phyloP scores from a whole-genome alignment of 2,329 filamentous ascomycete species.

The Stachybotrys echinatus region DNA sequence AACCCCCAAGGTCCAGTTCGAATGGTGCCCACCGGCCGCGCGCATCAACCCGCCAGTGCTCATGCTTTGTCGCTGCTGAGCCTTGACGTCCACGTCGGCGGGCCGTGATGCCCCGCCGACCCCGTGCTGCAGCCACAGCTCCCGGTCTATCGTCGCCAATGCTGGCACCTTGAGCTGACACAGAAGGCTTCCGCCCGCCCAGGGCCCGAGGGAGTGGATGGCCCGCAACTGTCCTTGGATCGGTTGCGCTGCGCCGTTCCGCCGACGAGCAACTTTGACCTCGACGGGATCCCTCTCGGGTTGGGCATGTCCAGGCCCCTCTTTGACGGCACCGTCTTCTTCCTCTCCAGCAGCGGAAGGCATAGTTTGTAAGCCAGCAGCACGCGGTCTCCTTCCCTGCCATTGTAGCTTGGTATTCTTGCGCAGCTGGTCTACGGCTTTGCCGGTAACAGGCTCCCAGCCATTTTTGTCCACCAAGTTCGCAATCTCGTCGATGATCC shows the following conservation, averaged over 20 bases:
- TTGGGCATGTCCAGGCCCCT: slow-evolving; percentile 15
- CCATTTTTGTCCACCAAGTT: slow-evolving; percentile 61
- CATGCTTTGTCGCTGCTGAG: slow-evolving; percentile 59
- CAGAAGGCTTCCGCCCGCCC: slow-evolving; percentile 68
- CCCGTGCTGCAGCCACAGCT: slow-evolving; percentile 66
- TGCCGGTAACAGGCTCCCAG: slow-evolving; percentile 73
- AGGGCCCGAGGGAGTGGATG: slow-evolving; percentile 65
- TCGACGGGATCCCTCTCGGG: slow-evolving; percentile 25
- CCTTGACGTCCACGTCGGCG: slow-evolving; percentile 53
- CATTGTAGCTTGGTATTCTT: slow-evolving; percentile 35
- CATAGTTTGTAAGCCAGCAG: slow-evolving; percentile 11
- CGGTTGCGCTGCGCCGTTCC: slow-evolving; percentile 26
- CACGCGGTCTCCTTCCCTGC: slow-evolving; percentile 11
- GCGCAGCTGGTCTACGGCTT: slow-evolving; percentile 53
- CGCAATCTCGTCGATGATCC: slow-evolving; percentile 71
- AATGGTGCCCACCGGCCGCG: slow-evolving; percentile 29
- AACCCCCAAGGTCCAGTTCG: slow-evolving; percentile 56
- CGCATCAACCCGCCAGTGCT: slow-evolving; percentile 45
- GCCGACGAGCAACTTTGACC: slow-evolving; percentile 28
- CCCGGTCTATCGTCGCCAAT: slow-evolving; percentile 65
- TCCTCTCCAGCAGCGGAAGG: slow-evolving; percentile 17
- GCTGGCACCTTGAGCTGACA: slow-evolving; percentile 64
- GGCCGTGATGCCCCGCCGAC: slow-evolving; percentile 54
- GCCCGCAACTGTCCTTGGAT: slow-evolving; percentile 58
- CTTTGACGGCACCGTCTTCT: slow-evolving; percentile 10